Evolutionary conservation across 192 early-diverging fungal species (phyloP), one percentile per base, ranked within the genome.

Genomic region (Podila horticola): DNA sequence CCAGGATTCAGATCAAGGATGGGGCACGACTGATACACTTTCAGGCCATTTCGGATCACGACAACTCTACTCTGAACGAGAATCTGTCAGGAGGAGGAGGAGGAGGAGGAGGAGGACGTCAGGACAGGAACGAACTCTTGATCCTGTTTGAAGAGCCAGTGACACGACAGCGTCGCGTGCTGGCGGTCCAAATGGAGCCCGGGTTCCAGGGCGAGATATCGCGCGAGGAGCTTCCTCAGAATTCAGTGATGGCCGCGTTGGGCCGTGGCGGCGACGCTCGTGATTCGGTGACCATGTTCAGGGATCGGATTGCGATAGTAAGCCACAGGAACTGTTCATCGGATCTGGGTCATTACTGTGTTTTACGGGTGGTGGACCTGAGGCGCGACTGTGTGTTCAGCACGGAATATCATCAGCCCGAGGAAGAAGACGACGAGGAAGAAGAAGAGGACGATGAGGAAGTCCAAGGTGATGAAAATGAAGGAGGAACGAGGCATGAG

Each of bases 321-420:
- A 79, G 62, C 49, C 75, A 79, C 31, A 30, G 64, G 11, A 36
- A 62, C 38, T 79, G 75, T 30, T 71, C 69, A 2, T 66, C 55
- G 2, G 69, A 79, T 48, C 33, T 71, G 22, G 75, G 69, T 3
- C 75, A 79, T n/a, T 71, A 79, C 55, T 79, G 75, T 45, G 58
- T 70, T 3, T 60, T 79, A 15, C 38, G 69, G 7, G 17, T 71
- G 50, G 2, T 71, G 62, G 69, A 79, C 22, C 7, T 70, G 28
- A 61, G 61, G 48, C 64, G 71, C 2, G 58, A 71, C 30, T 10
- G 31, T n/a, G 75, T 31, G 2, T 22, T 67, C 8, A 79, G 64
- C 11, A 79, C 75, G 41, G 75, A 76, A 31, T 76, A 69, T 64
- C 13, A 33, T 15, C 26, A 49, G 19, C 28, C 58, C 51, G 74